Evolutionary conservation across 306 rosid species (phyloP), one percentile per base, ranked within the genome.

Genomic region (Vigna trinervia): DNA sequence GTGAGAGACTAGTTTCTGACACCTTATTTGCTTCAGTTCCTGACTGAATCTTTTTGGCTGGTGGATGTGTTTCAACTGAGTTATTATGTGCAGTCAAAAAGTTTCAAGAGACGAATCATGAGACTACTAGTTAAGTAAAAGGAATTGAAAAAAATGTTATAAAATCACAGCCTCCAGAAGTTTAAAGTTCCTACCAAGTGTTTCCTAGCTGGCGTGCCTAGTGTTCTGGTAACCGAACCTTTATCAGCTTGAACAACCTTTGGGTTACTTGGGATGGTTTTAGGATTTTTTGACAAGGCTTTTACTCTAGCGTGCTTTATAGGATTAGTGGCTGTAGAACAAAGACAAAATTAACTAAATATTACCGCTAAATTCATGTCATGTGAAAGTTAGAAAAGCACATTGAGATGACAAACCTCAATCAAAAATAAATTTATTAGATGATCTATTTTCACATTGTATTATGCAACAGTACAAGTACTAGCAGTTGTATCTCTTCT

Each of bases 161-260:
- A 46, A 76, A 80, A 23, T 66, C 69, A 66, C 46, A 64, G 83
- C 63, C 69, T 53, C 53, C 48, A 34, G 60, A 66, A 78, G 67
- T 72, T 84, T 59, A 65, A 58, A 77, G 74, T 77, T 70, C 97
- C 84, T 78, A 95, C 98, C 89, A 70, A 81, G 79, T 79, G 78
- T 80, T 88, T 92, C 82, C 83, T 83, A 73, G 90, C 82, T 66
- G 34, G 86, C 28, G 67, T 82, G 68, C 82, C 23, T 72, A 85
- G 59, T 75, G 84, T 82, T 85, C 87, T 81, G 73, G 85, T 46
- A 73, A 82, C 61, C 48, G 86, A 78, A 57, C 79, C 63, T 74
- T 88, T 92, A 50, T 82, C 78, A 15, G 82, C 84, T 43, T 13
- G 61, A 32, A 59, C 76, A 82, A 69, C 61, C 81, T 89, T 88